Evolutionary conservation across 805 yeast genomes (phyloP), one percentile per base, ranked within the genome.

Genomic region (Alloascoidea hylecoeti): DNA sequence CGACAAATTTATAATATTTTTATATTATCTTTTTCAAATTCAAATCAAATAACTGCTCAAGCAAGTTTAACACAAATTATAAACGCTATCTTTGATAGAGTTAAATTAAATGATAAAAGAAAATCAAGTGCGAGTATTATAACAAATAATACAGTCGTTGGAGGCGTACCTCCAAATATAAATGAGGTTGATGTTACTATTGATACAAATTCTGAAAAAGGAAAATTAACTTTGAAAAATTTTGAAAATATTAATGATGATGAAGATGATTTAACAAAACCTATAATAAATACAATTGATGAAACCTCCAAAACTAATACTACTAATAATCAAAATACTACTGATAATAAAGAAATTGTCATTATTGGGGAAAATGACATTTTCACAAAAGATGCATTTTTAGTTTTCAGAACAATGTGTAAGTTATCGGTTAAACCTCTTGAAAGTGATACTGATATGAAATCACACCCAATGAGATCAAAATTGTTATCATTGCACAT

Each of bases 1-100:
- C 73, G 97, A 56, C 95, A 84, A 50, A 84, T 89, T 17, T 92
- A 92, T 61, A 88, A 86, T 53, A 82, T 94, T 17, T 94, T 89
- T 51, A 78, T 92, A 33, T 69, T 84, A 40, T 85, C 96, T 0
- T 64, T 81, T 42, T 75, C 80, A 15, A 75, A 89, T 2, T 64
- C 81, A 17, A 89, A 86, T 52, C 98, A 92, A 58, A 82, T 86
- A 1, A 77, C 88, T 42, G 97, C 98, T 0, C 97, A 94, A 61
- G 97, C 95, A 1, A 80, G 92, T 4, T 66, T 92, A 46, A 83
- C 94, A 2, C 99, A 92, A 59, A 80, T 89, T 49, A 84, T 92
- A 16, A 76, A 77, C 39, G 76, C 83, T 5, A 78, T 88, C 6
- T 92, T 85, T 60, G 94, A 82, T 44, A 72, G 92, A 44, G 72